phyloP scores from a whole-genome alignment of 352 stramenopile species.

The Hyaloperonospora arabidopsidis region DNA sequence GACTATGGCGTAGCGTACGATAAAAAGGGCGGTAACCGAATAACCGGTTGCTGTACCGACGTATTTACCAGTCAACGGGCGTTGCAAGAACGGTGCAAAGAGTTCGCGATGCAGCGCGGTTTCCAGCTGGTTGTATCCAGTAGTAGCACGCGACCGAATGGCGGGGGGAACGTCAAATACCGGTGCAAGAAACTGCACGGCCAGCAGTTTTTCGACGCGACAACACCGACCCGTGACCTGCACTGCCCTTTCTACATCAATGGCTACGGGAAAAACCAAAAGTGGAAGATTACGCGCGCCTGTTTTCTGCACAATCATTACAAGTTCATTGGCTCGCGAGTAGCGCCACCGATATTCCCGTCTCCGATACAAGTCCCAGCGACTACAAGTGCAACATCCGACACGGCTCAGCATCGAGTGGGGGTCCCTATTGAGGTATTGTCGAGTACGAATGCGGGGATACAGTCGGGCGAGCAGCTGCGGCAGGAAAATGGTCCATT shows the following conservation, averaged over 20 bases:
- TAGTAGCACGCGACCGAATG: constrained; percentile 58
- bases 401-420: no score
- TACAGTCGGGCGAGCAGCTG: no score
- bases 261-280: constrained; percentile 50
- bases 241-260: constrained; percentile 81
- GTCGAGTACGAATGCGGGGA: not conserved
- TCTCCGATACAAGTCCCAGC: no score
- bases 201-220: constrained; percentile 67
- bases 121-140: constrained; percentile 66
- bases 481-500: constrained; percentile 2
- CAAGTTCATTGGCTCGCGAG: constrained; percentile 71
- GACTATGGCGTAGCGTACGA: constrained; percentile 73
- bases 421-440: no score
- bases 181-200: constrained; percentile 73
- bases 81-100: constrained; percentile 70
- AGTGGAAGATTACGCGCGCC: constrained; percentile 70
- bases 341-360: no score
- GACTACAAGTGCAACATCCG: no score
- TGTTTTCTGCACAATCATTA: constrained; percentile 80
- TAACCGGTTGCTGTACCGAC: constrained; percentile 41
- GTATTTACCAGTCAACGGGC: constrained; percentile 54
- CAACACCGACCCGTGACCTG: constrained; percentile 36
- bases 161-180: constrained; percentile 78
- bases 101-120: constrained; percentile 64
- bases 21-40: constrained; percentile 57